Conservation (phyloP, 495 filamentous ascomycete species). For the Jackrogersella multiformis region DNA sequence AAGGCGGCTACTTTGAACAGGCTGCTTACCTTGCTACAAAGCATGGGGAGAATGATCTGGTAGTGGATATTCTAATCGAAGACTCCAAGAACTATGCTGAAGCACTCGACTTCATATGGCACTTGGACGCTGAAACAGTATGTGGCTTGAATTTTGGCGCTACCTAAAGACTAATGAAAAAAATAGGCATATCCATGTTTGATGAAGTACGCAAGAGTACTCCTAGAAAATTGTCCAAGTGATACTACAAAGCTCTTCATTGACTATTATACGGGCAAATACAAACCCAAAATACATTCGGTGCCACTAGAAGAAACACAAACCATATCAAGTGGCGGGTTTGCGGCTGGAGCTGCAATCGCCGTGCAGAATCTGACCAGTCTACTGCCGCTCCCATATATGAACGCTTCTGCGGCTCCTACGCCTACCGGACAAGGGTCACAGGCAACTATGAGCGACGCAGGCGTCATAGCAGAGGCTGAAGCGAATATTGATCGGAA, state of each 20-base stretch:
- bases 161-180: conserved; percentile 41
- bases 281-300: conserved; percentile 75
- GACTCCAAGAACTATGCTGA: conserved; percentile 89
- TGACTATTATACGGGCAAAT: conserved; percentile 90
- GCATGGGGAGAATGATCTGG: conserved; percentile 91
- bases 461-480: conserved; percentile 35
- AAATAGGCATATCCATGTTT: conserved; percentile 82
- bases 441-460: conserved; percentile 50
- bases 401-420: conserved; percentile 66
- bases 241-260: conserved; percentile 87
- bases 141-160: conserved; percentile 40
- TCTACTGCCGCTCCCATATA: conserved; percentile 86
- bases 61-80: conserved; percentile 94
- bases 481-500: conserved; percentile 47
- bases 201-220: conserved; percentile 93
- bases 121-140: conserved; percentile 82
- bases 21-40: conserved; percentile 95
- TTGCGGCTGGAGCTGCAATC: conserved; percentile 68
- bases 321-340: conserved; percentile 50
- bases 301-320: conserved; percentile 60
- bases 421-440: conserved; percentile 52
- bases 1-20: conserved; percentile 97
- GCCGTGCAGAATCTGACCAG: conserved; percentile 84
- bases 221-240: conserved; percentile 83
- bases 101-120: conserved; percentile 90